These are phyloP conservation scores for Aspergillus incahuasiensis DNA, from an alignment of 495 filamentous ascomycete genomes.

Conservation along the genomic window DNA sequence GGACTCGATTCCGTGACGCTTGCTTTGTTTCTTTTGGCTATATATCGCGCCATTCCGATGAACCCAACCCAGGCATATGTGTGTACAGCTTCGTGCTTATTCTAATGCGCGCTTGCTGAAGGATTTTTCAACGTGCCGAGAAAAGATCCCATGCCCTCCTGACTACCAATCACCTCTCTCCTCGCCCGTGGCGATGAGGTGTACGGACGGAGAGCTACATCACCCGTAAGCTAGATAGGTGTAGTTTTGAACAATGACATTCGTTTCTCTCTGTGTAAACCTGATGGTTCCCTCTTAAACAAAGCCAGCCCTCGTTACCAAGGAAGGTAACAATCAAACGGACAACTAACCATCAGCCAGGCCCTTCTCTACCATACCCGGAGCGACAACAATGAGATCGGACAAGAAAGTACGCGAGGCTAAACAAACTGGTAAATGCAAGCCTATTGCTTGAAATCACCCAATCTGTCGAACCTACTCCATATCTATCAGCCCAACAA, in stretches of 20 bases:
- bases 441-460: too few species aligned
- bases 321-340: too few species aligned
- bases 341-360: too few species aligned
- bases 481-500: too few species aligned
- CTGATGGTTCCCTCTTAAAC: too few species aligned
- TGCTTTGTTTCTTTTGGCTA: not conserved
- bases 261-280: not conserved
- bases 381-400: too few species aligned
- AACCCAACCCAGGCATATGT: slow-evolving; percentile 74
- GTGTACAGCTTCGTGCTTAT: slow-evolving; percentile 91
- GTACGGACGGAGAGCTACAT: slow-evolving; percentile 87
- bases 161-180: slow-evolving; percentile 87
- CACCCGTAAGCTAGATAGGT: slow-evolving; percentile 14
- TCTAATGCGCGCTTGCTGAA: slow-evolving; percentile 86
- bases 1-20: slow-evolving; percentile 18
- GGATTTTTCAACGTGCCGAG: slow-evolving; percentile 92
- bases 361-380: too few species aligned
- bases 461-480: too few species aligned
- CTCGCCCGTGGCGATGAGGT: slow-evolving; percentile 57
- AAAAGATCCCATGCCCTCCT: slow-evolving; percentile 59
- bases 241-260: not conserved
- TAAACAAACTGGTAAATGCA: too few species aligned
- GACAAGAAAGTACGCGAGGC: too few species aligned
- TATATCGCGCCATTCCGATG: not conserved
- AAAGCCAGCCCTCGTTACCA: too few species aligned